Base-by-base conservation (phyloP, 768 basidiomycete genomes). In the Boletus rubroflammeus region DNA sequence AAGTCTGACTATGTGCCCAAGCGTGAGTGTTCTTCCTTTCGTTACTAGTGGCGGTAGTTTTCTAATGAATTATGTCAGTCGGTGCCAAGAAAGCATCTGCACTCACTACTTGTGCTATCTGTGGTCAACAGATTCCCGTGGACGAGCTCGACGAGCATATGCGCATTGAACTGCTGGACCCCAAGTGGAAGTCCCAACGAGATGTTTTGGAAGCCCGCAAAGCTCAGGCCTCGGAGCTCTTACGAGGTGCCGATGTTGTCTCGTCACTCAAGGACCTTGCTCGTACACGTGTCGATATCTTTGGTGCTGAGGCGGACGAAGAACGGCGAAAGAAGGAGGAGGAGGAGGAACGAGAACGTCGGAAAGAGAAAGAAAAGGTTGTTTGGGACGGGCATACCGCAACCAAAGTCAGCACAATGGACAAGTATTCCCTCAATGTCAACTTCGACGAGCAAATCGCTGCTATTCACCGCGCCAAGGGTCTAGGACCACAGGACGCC, bases 301-400 rank as follows among this genome's bases (percentile, higher is more conserved):
- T 99, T 72, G 93, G 94, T 70, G 91, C 88, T 1, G 92, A 93
- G 64, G 87, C 83, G 49, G 96, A 96, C 66, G 96, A 98, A 65
- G 94, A 95, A 60, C 80, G 86, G 54, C 81, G 93, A 57, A 89
- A 86, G 72, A 80, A 78, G 44, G 89, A 94, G 62, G 95, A 97
- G 59, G 93, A 93, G 47, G 88, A 88, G 57, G 90, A 93, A 64
- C 78, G 83, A 51, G 83, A 86, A 57, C 82, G 81, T 65, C 79
- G 93, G 59, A 88, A 84, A 68, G 95, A 96, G 69, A 83, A 86
- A 68, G 97, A 98, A 73, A 94, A 90, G 68, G 90, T 92, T 61
- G 91, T 98, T 46, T 99, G 97, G 97, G 97, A 98, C 72, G 97
- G 97, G 63, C 95, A 98, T 71, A 95, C 95, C 2, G 90, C 93